Percentiles rank a stretch among this genome's conserved stretches.
Evolutionary conservation across 2,329 filamentous ascomycete genomes (phyloP).

Genomic region (Magnaporthales sp.): DNA sequence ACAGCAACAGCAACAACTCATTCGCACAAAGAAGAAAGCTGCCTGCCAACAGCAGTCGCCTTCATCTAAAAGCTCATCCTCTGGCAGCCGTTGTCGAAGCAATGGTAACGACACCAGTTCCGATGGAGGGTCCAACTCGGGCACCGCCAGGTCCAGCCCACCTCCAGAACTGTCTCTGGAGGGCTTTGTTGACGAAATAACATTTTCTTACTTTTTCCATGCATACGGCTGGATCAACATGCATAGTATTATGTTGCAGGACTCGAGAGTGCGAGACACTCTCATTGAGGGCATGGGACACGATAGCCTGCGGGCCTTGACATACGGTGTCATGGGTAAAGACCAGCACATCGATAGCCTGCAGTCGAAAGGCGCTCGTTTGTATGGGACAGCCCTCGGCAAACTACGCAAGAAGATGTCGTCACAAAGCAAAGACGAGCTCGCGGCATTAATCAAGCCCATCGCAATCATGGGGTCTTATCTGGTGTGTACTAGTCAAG

Average conservation of each 20-base stretch:
- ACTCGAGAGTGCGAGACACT: constrained; percentile 12
- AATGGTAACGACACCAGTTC: background rate
- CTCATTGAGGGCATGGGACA: constrained; percentile 12
- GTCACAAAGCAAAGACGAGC: constrained; percentile 7
- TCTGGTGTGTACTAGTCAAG: constrained; percentile 5
- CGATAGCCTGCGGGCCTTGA: constrained; percentile 13
- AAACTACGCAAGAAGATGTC: constrained; percentile 8
- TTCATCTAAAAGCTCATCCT: background rate
- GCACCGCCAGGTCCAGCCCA: background rate
- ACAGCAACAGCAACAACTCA: background rate
- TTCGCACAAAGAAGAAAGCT: background rate
- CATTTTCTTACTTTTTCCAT: constrained; percentile 18
- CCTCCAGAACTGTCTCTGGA: constrained; percentile 13
- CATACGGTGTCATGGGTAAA: constrained; percentile 13
- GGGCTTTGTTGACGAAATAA: constrained; percentile 17
- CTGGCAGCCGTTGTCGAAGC: background rate
- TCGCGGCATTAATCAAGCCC: constrained; percentile 12
- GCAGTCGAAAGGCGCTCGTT: constrained; percentile 8
- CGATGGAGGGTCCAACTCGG: background rate
- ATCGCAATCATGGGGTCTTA: constrained; percentile 14
- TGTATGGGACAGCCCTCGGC: constrained; percentile 10
- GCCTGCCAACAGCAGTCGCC: background rate
- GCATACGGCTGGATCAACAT: constrained; percentile 20
- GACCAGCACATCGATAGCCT: constrained; percentile 10
- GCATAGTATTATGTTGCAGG: constrained; percentile 18